A percentile compares a stretch with the other conserved stretches of the same genome.
These are phyloP conservation scores for Flaveria robusta DNA, from an alignment of 129 eudicot species.

Conservation along the genomic window DNA sequence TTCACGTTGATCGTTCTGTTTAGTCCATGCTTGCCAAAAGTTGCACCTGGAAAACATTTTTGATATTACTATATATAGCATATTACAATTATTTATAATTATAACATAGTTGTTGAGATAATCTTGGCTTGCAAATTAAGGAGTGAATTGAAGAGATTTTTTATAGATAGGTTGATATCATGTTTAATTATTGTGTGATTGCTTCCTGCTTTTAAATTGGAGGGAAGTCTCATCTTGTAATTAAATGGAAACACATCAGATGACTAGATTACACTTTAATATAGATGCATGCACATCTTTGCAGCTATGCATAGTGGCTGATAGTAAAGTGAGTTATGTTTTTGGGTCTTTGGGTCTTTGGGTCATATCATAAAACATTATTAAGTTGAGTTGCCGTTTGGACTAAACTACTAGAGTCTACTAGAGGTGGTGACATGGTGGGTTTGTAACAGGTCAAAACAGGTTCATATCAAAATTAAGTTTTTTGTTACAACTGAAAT, in stretches of 20 bases:
- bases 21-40: no score
- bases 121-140: background rate
- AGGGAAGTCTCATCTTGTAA: background rate
- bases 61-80: no score
- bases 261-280: conserved; percentile 10
- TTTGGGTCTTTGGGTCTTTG: background rate
- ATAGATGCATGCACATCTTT: background rate
- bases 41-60: no score
- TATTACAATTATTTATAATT: no score
- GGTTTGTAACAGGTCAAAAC: background rate
- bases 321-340: background rate
- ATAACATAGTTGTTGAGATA: background rate
- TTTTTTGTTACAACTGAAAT: background rate
- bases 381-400: background rate
- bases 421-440: background rate
- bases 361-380: background rate
- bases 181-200: no score
- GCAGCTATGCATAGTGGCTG: background rate
- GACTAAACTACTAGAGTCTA: no score
- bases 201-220: no score
- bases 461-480: background rate
- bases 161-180: no score
- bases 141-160: no score
- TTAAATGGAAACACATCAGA: background rate
- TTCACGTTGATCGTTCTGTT: no score